A percentile compares a stretch with the other conserved stretches of the same genome.
Conservation (phyloP, 352 stramenopile genomes). For the Globisporangium okanoganense region DNA sequence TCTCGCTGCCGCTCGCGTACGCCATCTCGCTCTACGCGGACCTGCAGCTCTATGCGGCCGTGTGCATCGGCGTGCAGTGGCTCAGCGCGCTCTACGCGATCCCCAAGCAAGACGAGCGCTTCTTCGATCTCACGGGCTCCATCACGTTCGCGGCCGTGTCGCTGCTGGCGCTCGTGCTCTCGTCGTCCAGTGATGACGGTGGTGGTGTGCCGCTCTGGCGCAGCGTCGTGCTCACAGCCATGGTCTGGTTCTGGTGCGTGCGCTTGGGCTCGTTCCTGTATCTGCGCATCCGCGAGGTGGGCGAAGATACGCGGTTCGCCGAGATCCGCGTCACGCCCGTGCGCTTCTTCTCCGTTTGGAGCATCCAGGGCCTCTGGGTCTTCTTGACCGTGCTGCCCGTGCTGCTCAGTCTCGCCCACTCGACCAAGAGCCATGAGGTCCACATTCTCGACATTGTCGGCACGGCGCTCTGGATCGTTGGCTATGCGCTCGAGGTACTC, state of each 20-base stretch:
- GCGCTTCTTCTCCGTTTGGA: constrained; percentile 78
- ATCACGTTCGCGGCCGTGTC: constrained; percentile 64
- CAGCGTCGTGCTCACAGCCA: constrained; percentile 41
- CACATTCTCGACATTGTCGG: constrained; percentile 41
- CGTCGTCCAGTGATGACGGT: not conserved
- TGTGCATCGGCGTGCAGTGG: constrained; percentile 63
- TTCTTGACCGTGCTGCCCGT: constrained; percentile 72
- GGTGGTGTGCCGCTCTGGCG: constrained; percentile 35
- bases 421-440: constrained; percentile 18
- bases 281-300: constrained; percentile 56
- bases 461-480: constrained; percentile 34
- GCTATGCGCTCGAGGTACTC: constrained; percentile 50
- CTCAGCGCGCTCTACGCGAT: constrained; percentile 62
- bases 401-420: constrained; percentile 46
- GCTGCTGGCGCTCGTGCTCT: constrained; percentile 32
- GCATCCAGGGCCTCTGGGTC: constrained; percentile 80
- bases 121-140: constrained; percentile 84
- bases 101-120: constrained; percentile 66
- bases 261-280: constrained; percentile 81
- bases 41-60: constrained; percentile 43
- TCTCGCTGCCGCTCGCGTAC: constrained; percentile 33
- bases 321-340: constrained; percentile 59
- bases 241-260: constrained; percentile 79
- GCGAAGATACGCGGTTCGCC: constrained; percentile 72
- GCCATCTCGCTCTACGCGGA: constrained; percentile 29